Conservation (phyloP, 495 filamentous ascomycete genomes). For the Aspergillus baeticus region DNA sequence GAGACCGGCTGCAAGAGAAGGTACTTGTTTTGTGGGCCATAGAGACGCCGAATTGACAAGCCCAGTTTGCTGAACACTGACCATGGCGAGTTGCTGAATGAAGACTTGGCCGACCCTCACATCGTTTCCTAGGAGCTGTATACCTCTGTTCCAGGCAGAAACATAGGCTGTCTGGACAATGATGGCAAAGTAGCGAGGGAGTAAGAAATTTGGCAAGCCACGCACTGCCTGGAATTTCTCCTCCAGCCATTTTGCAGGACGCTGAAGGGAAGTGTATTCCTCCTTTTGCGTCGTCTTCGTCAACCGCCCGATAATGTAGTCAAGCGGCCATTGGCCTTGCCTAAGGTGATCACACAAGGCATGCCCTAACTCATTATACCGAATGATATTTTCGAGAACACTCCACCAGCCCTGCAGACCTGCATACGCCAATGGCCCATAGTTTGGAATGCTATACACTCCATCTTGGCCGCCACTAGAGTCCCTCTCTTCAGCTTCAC, state of each 20-base stretch:
- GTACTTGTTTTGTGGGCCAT: constrained; percentile 79
- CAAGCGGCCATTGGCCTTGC: constrained; percentile 90
- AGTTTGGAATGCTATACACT: constrained; percentile 78
- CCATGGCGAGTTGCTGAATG: constrained; percentile 80
- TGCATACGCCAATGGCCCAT: constrained; percentile 87
- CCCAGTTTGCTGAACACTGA: constrained; percentile 85
- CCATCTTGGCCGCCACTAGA: constrained; percentile 78
- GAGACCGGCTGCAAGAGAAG: constrained; percentile 87
- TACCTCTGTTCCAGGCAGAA: constrained; percentile 72
- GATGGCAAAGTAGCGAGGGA: constrained; percentile 91
- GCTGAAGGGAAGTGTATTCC: constrained; percentile 56
- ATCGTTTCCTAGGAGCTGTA: constrained; percentile 75
- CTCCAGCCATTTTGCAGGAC: constrained; percentile 74
- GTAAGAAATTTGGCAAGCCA: constrained; percentile 79
- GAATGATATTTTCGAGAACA: constrained; percentile 78
- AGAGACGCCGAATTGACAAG: constrained; percentile 85
- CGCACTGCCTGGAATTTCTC: constrained; percentile 82
- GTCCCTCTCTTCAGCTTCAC: constrained; percentile 88
- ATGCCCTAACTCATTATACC: constrained; percentile 88
- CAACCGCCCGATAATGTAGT: constrained; percentile 79
- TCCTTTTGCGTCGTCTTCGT: constrained; percentile 65
- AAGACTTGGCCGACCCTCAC: constrained; percentile 81
- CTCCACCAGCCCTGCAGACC: constrained; percentile 99
- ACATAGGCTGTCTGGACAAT: constrained; percentile 83
- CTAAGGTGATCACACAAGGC: constrained; percentile 90